Evolutionary conservation across 225 moss, liverwort and hornwort species (phyloP).

Genomic region (Asterella californica): DNA sequence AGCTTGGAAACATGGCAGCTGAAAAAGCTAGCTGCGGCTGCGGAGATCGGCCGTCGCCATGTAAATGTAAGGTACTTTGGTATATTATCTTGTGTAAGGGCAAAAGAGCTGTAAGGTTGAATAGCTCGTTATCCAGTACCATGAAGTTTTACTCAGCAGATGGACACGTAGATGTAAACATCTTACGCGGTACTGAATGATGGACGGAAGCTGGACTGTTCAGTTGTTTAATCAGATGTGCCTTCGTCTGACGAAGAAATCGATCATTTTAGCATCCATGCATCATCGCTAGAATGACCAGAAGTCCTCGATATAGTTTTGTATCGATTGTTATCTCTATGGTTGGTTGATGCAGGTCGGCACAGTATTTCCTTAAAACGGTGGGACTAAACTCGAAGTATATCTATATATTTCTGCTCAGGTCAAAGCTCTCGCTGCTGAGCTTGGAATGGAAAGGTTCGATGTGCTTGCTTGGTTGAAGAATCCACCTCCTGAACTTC

Average conservation of each 20-base stretch:
- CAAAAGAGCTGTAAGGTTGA: not conserved
- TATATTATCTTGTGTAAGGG: not conserved
- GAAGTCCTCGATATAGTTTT: too few relatives aligned
- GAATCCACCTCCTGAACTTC: constrained; percentile 81
- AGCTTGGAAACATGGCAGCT: constrained; percentile 81
- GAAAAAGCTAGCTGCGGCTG: constrained; percentile 70
- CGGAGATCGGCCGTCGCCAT: constrained; percentile 69
- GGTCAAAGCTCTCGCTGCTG: constrained; percentile 80
- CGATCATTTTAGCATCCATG: too few relatives aligned
- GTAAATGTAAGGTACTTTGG: constrained; percentile 59
- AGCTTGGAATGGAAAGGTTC: constrained; percentile 70
- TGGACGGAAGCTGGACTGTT: not conserved
- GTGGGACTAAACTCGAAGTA: too few relatives aligned
- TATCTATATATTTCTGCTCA: constrained; percentile 31
- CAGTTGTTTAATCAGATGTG: not conserved
- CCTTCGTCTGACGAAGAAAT: too few relatives aligned
- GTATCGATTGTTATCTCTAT: too few relatives aligned
- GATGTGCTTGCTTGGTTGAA: constrained; percentile 79
- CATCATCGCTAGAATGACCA: too few relatives aligned
- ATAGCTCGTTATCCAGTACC: not conserved
- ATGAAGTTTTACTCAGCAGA: not conserved
- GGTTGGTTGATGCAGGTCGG: too few relatives aligned
- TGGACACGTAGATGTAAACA: not conserved
- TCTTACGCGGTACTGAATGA: not conserved
- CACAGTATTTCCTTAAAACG: too few relatives aligned